Base-by-base conservation (phyloP, 768 basidiomycete genomes). In the Phanerochaete carnosa region DNA sequence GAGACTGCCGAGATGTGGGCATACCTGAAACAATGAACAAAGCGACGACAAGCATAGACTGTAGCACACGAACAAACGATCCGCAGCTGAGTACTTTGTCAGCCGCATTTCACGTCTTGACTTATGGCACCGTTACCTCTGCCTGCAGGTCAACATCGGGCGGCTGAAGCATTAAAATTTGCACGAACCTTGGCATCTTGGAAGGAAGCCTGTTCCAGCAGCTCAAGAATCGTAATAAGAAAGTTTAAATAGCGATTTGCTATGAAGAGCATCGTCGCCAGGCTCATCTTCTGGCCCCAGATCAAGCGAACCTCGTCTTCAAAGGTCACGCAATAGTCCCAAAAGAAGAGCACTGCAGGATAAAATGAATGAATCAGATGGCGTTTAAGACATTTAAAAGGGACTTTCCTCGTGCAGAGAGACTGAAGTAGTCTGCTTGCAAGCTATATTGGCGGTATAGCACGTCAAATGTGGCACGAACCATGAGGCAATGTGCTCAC, bases 111-210 rank as follows among this genome's bases (percentile, higher is more conserved):
- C 33, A 35, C 33, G 15, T 35, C 7, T 15, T 7, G 15, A 35
- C 33, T 35, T 7, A 7, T 7, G 15, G 15, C 33, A 7, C 33
- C 33, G 15, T 35, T 35, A 35, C 33, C 33, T 35, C 33, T 35
- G 33, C n/a, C n/a, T n/a, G n/a, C n/a, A n/a, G n/a, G n/a, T n/a
- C n/a, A 39, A 11, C 19, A 39, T 9, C 37, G 19, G 37, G n/a
- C n/a, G 50, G 26, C 7, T 33, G 28, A 51, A 28, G 29, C 25
- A 29, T 19, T 8, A 22, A 29, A 7, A 51, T 25, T 32, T 32
- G n/a, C 8, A 66, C 70, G 59, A 62, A 88, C 84, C 77, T 83
- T 77, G 12, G 75, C 74, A 2, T 84, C 86, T 66, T 77, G 64
- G 29, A 65, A 63, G 1, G 66, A 51, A 8, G 62, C 53, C 43